Evolutionary conservation across 2,329 filamentous ascomycete genomes (phyloP).

Genomic region (Pseudocercospora crystallina): DNA sequence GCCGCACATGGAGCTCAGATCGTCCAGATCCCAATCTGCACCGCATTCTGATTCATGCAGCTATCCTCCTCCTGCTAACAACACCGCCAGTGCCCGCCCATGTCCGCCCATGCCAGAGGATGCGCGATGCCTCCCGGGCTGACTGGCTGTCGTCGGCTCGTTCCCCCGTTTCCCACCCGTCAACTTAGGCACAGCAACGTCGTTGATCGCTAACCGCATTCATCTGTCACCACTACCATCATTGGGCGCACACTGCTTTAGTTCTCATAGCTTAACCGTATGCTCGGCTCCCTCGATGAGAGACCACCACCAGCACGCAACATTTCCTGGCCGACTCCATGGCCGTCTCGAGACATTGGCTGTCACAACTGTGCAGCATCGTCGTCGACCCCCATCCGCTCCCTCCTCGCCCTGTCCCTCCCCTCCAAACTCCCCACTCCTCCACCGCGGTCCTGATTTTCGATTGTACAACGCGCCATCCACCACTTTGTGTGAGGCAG

Average conservation of each 20-base stretch:
- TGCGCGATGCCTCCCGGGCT: neutral
- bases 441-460: neutral
- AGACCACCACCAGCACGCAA: no score
- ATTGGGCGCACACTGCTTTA: no score
- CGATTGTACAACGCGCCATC: constrained; percentile 5
- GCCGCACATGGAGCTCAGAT: no score
- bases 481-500: constrained; percentile 10
- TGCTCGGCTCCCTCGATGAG: neutral
- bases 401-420: neutral
- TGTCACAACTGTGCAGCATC: neutral
- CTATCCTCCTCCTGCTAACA: neutral
- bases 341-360: constrained; percentile 5
- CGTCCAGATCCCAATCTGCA: neutral
- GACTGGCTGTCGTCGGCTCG: no score
- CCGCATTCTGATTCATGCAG: constrained; percentile 4
- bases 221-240: no score
- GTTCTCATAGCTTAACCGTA: neutral
- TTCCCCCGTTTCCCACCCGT: no score
- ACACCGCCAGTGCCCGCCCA: no score
- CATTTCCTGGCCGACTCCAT: constrained; percentile 3
- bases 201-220: no score
- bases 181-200: no score
- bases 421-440: neutral
- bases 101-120: no score
- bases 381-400: neutral